phyloP scores from a whole-genome alignment of 345 rosid species.

The Erysimum cheiranthoides region DNA sequence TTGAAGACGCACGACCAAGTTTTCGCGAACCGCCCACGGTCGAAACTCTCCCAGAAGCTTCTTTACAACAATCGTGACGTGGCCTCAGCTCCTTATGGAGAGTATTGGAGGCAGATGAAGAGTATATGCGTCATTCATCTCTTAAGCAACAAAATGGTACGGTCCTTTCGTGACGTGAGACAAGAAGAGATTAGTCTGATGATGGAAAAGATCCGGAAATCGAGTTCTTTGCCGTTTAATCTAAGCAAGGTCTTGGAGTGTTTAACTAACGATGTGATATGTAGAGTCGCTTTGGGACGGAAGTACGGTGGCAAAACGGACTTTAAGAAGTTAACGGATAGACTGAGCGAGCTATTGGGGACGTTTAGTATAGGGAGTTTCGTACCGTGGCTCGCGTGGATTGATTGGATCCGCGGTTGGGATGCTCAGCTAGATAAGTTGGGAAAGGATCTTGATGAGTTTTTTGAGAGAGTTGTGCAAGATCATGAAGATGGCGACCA shows the following conservation, averaged over 20 bases:
- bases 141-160: constrained; percentile 54
- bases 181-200: constrained; percentile 55
- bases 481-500: constrained; percentile 29
- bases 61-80: constrained; percentile 51
- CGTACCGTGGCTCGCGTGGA: constrained; percentile 64
- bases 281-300: constrained; percentile 60
- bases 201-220: constrained; percentile 40
- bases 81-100: constrained; percentile 57
- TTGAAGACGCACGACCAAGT: constrained; percentile 60
- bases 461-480: constrained; percentile 42
- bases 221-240: constrained; percentile 41
- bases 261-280: constrained; percentile 54
- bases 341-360: constrained; percentile 48
- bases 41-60: constrained; percentile 39
- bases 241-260: constrained; percentile 46
- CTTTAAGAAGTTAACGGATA: constrained; percentile 47
- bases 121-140: constrained; percentile 55
- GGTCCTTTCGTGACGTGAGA: constrained; percentile 47
- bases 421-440: constrained; percentile 29
- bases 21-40: constrained; percentile 55
- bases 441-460: constrained; percentile 42
- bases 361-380: constrained; percentile 51
- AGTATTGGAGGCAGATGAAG: constrained; percentile 72
- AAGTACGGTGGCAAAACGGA: constrained; percentile 51
- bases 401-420: constrained; percentile 43